Evolutionary conservation across 768 basidiomycete genomes (phyloP), one percentile per base, ranked within the genome.

Genomic region (Boletus pseudo-olivaceus): DNA sequence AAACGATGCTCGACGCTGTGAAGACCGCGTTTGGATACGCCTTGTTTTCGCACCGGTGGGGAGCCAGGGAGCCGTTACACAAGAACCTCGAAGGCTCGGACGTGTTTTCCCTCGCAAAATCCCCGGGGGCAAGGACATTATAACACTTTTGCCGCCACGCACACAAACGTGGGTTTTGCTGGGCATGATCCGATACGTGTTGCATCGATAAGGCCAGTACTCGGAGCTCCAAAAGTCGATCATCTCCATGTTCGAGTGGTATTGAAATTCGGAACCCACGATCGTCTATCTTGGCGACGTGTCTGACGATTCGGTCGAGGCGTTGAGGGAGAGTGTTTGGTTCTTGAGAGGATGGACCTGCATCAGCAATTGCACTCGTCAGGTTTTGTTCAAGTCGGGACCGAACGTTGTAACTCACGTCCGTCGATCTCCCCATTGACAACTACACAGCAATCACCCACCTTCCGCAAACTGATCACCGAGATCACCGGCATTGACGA

Each of bases 241-340:
- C 49, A 54, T 59, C 20, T 67, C 68, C 47, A 69, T 69, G 68
- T 69, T 70, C 55, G 51, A 32, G 23, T 69, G 68, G 68, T 69
- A 69, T 33, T 47, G 61, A 3, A 52, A 62, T 4, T 64, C 68
- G 29, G 55, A 55, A 23, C 45, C 67, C 23, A 68, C 67, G 12
- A 48, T 68, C 49, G 46, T 68, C 23, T 60, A 69, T 23, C 50
- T 69, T 29, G 51, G 53, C 19, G 65, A 66, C 8, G 62, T 65
- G 14, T 17, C 1, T 15, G 57, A 55, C 15, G 46, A 58, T 12
- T 58, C 58, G 27, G 7, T 45, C 17, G 62, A 57, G 45, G 57
- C 49, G 49, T 47, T 66, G 26, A 49, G n/a, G 33, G 32, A 46
- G 35, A 60, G 64, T 33, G 0, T 55, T 14, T 70, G 69, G 68